These are phyloP conservation scores for Arxiozyma slooffiae DNA, from an alignment of 1,139 yeast genomes.

Conservation along the genomic window DNA sequence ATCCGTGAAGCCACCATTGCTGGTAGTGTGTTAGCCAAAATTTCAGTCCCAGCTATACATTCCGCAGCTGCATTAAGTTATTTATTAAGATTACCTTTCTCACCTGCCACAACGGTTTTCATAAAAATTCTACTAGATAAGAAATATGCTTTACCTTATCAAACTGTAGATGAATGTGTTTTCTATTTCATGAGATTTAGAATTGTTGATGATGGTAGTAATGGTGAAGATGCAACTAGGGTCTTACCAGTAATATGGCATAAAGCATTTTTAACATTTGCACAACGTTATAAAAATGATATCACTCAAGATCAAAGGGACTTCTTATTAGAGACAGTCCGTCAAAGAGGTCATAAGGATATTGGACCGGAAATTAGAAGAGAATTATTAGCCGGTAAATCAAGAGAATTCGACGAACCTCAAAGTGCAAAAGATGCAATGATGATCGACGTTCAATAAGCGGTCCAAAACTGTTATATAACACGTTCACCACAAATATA, in stretches of 20 bases:
- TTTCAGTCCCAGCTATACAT: slow-evolving; percentile 88
- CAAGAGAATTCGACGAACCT: slow-evolving; percentile 34
- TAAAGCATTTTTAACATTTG: slow-evolving; percentile 85
- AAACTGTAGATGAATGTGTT: slow-evolving; percentile 90
- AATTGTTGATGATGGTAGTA: slow-evolving; percentile 38
- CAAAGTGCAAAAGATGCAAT: slow-evolving; percentile 21
- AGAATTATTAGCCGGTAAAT: slow-evolving; percentile 75
- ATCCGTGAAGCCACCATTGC: slow-evolving; percentile 92
- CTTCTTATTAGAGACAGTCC: slow-evolving; percentile 77
- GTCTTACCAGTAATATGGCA: slow-evolving; percentile 91
- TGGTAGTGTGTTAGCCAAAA: slow-evolving; percentile 80
- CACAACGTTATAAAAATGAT: slow-evolving; percentile 92
- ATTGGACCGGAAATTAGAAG: slow-evolving; percentile 93
- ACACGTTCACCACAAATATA: neutral
- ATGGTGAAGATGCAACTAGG: slow-evolving; percentile 42
- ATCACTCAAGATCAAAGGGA: slow-evolving; percentile 96
- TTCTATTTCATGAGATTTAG: slow-evolving; percentile 89
- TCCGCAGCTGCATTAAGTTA: slow-evolving; percentile 92
- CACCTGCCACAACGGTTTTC: slow-evolving; percentile 84
- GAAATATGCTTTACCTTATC: slow-evolving; percentile 93
- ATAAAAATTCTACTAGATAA: slow-evolving; percentile 83
- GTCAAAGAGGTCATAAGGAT: slow-evolving; percentile 79
- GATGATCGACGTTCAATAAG: slow-evolving; percentile 26
- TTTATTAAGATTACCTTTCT: slow-evolving; percentile 71
- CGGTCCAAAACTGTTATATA: neutral